Conservation (phyloP, 2,329 filamentous ascomycete species). For the Bipolaris zeicola region DNA sequence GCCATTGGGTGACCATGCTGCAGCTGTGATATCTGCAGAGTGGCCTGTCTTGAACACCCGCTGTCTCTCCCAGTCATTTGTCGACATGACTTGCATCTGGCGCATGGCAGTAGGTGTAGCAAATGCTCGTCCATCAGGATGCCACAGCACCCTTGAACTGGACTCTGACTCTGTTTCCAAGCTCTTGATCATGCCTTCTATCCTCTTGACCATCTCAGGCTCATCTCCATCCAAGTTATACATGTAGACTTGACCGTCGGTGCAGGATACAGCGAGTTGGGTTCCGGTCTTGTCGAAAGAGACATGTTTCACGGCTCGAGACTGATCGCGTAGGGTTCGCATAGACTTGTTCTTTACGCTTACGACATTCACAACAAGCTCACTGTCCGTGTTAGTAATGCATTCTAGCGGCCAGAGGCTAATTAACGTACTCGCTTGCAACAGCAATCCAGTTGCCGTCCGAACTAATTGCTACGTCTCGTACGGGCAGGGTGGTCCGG, state of each 20-base stretch:
- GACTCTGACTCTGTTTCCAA: slow-evolving; percentile 78
- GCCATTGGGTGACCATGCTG: slow-evolving; percentile 94
- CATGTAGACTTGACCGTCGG: slow-evolving; percentile 86
- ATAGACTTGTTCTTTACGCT: slow-evolving; percentile 79
- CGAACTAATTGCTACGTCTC: slow-evolving; percentile 81
- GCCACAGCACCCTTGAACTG: slow-evolving; percentile 80
- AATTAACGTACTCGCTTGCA: slow-evolving; percentile 75
- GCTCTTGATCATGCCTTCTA: slow-evolving; percentile 83
- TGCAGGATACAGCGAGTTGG: slow-evolving; percentile 79
- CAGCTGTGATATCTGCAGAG: slow-evolving; percentile 79
- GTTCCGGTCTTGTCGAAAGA: slow-evolving; percentile 82
- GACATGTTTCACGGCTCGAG: slow-evolving; percentile 87
- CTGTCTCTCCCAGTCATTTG: slow-evolving; percentile 87
- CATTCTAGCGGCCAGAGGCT: neutral
- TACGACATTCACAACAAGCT: slow-evolving; percentile 88
- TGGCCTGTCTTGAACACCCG: slow-evolving; percentile 79
- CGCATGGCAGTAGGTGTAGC: slow-evolving; percentile 80
- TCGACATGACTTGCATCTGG: slow-evolving; percentile 83
- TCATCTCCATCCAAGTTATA: slow-evolving; percentile 81
- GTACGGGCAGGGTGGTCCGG: slow-evolving; percentile 81
- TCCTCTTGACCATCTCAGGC: slow-evolving; percentile 78
- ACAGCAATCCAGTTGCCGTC: slow-evolving; percentile 90
- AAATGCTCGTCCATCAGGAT: slow-evolving; percentile 92
- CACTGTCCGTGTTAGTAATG: slow-evolving; percentile 55
- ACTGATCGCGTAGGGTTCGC: slow-evolving; percentile 80